phyloP scores from a whole-genome alignment of 2,329 filamentous ascomycete species.

The Colletotrichum scovillei region DNA sequence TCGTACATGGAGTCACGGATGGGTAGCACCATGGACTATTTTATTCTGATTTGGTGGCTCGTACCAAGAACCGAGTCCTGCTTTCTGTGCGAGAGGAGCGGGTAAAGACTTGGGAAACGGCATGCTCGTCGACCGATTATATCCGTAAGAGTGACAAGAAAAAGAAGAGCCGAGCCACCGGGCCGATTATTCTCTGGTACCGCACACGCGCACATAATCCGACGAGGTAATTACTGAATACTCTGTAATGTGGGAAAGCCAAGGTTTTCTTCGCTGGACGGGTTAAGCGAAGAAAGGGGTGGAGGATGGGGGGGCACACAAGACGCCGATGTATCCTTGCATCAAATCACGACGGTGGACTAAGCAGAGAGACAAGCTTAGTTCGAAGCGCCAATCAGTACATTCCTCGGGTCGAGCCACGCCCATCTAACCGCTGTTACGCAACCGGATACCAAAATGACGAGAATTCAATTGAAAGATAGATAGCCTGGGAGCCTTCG shows the following conservation, averaged over 20 bases:
- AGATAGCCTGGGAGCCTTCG: background rate
- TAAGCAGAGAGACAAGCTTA: constrained; percentile 19
- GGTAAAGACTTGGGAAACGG: background rate
- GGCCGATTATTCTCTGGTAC: too few species aligned
- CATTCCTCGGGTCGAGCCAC: background rate
- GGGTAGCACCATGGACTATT: background rate
- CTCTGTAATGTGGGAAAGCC: background rate
- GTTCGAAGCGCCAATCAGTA: constrained; percentile 8
- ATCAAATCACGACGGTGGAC: constrained; percentile 11
- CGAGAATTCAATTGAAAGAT: background rate
- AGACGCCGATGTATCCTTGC: background rate
- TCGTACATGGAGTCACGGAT: background rate
- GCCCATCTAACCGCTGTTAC: background rate
- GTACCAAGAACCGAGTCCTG: background rate
- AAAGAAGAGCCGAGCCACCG: too few species aligned
- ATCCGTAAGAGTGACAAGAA: background rate
- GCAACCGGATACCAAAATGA: background rate
- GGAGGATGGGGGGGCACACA: background rate
- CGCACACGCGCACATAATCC: background rate
- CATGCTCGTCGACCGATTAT: background rate
- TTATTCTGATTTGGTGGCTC: background rate
- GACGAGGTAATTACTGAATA: background rate
- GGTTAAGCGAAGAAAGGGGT: background rate
- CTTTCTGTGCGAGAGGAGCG: background rate
- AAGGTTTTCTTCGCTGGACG: background rate